A percentile compares a stretch with the other conserved stretches of the same genome.
Conservation (phyloP, 345 rosid species). For the Arabidopsis suecica region DNA sequence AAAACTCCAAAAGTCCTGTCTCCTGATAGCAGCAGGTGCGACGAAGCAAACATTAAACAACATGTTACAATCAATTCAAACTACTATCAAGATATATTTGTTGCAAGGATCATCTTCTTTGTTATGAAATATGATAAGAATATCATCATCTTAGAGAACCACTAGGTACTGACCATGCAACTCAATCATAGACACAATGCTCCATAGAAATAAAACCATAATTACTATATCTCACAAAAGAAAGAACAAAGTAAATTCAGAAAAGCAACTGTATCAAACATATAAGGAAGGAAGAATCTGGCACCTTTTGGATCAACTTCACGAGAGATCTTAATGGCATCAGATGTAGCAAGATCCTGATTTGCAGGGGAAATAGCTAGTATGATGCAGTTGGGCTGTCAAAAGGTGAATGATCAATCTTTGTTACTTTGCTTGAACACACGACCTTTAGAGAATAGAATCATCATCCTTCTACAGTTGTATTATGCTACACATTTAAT, state of each 20-base stretch:
- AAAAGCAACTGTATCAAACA: conserved; percentile 16
- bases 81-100: neutral
- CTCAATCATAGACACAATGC: conserved; percentile 13
- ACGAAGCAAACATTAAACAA: conserved; percentile 30
- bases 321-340: conserved; percentile 95
- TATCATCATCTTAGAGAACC: conserved; percentile 1
- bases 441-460: conserved; percentile 5
- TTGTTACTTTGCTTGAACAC: conserved; percentile 19
- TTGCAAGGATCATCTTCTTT: neutral
- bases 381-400: conserved; percentile 94
- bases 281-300: neutral
- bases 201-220: neutral
- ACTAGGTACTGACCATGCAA: neutral
- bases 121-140: neutral
- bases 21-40: conserved; percentile 53
- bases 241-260: neutral
- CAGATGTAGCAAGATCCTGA: conserved; percentile 99
- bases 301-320: conserved; percentile 97
- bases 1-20: conserved; percentile 91
- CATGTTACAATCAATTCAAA: neutral
- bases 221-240: too few relatives aligned
- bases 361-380: conserved; percentile 98
- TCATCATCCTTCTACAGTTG: neutral
- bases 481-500: neutral
- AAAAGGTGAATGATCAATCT: conserved; percentile 30